Percentiles rank a stretch among this genome's conserved stretches.
Evolutionary conservation across 2,329 filamentous ascomycete species (phyloP).

Genomic region (Colletotrichum aenigma): DNA sequence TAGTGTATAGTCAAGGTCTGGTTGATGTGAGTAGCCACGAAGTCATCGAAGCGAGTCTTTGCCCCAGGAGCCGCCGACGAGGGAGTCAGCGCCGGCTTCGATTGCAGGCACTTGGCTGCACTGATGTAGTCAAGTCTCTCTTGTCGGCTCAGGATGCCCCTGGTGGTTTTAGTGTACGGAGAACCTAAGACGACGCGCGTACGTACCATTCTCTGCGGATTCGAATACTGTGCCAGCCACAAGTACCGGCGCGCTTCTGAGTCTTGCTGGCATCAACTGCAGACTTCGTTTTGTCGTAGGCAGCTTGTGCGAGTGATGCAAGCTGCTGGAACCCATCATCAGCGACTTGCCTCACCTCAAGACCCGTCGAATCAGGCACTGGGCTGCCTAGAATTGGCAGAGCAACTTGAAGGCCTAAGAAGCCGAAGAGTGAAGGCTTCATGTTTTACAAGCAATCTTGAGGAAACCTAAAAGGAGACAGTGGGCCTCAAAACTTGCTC

Average conservation of each 20-base stretch:
- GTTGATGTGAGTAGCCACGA: slow-evolving; percentile 52
- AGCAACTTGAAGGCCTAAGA: slow-evolving; percentile 22
- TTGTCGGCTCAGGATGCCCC: slow-evolving; percentile 29
- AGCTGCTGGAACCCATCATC: neutral
- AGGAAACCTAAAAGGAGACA: too few species aligned
- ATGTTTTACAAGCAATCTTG: slow-evolving; percentile 27
- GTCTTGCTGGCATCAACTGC: neutral
- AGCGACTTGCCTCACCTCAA: neutral
- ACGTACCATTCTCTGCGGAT: too few species aligned
- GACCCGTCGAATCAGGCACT: neutral
- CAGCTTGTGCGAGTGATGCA: slow-evolving; percentile 10
- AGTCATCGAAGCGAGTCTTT: slow-evolving; percentile 53
- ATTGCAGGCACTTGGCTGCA: slow-evolving; percentile 49
- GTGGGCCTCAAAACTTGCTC: too few species aligned
- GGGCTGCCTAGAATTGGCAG: slow-evolving; percentile 4
- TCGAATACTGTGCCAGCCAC: too few species aligned
- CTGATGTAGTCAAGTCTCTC: slow-evolving; percentile 45
- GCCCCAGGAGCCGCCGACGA: slow-evolving; percentile 42
- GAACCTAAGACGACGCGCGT: too few species aligned
- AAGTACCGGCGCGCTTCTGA: too few species aligned
- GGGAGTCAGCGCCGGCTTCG: slow-evolving; percentile 37
- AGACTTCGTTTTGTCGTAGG: slow-evolving; percentile 24
- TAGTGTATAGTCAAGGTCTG: slow-evolving; percentile 49
- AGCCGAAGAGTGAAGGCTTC: neutral
- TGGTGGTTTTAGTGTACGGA: neutral